These are phyloP conservation scores for Vaccinium vitisidaea DNA, from an alignment of 148 eudicot genomes.

Conservation along the genomic window DNA sequence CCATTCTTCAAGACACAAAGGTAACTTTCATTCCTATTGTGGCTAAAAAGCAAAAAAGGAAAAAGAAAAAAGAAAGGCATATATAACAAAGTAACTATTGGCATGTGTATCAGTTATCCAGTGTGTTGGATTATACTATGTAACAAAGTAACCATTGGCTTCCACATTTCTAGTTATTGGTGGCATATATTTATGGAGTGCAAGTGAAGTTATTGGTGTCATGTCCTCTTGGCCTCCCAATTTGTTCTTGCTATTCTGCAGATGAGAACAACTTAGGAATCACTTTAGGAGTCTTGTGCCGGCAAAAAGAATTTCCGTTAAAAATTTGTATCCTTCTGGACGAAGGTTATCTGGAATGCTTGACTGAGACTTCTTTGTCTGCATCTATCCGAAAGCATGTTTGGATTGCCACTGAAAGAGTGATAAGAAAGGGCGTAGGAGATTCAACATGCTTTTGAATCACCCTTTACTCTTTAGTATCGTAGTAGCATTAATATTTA, in stretches of 20 bases:
- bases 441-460: neutral
- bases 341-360: constrained; percentile 4
- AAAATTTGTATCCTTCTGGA: neutral
- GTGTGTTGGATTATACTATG: neutral
- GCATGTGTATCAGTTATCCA: too few species aligned
- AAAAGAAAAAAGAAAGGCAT: too few species aligned
- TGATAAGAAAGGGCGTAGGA: neutral
- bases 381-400: neutral
- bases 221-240: neutral
- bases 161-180: constrained; percentile 6
- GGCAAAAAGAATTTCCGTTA: neutral
- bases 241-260: neutral
- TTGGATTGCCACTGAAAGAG: neutral
- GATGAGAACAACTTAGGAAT: neutral
- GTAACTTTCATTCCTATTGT: constrained; percentile 26
- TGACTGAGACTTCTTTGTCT: neutral
- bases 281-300: neutral
- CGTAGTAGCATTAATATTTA: neutral
- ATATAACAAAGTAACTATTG: too few species aligned
- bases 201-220: neutral
- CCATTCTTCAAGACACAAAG: constrained; percentile 84
- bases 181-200: neutral
- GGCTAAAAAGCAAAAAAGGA: neutral
- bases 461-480: neutral
- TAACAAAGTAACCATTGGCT: neutral